Percentiles rank a stretch among this genome's conserved stretches.
Evolutionary conservation across 2,329 filamentous ascomycete genomes (phyloP).

Genomic region (Ophiostoma himal-ulmi): DNA sequence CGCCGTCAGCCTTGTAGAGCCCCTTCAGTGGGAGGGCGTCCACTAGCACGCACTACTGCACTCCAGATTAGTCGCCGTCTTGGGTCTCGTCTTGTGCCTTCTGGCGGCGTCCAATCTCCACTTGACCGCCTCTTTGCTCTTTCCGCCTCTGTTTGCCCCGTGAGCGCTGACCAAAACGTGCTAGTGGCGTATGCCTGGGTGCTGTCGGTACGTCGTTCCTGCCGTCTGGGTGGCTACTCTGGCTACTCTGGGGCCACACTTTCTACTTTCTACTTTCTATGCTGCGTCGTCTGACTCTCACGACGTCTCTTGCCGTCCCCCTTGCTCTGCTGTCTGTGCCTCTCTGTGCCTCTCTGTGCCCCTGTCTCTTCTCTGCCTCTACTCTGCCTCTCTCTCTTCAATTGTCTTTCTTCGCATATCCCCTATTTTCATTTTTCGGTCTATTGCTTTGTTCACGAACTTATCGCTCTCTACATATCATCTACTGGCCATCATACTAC

Average conservation of each 20-base stretch:
- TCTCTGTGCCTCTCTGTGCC: not conserved
- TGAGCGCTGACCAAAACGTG: not conserved
- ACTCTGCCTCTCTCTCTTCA: not conserved
- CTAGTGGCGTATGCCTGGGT: not conserved
- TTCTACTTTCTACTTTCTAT: not conserved
- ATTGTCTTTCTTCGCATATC: not conserved
- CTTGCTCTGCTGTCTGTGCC: not conserved
- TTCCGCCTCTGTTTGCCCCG: not conserved
- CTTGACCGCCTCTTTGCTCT: not conserved
- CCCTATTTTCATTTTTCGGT: not conserved
- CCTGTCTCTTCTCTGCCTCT: not conserved
- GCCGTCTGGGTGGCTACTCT: not conserved
- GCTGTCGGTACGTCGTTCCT: not conserved
- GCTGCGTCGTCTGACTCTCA: constrained; percentile 16
- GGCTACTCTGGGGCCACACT: not conserved
- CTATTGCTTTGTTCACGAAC: not conserved
- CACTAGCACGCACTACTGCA: not conserved
- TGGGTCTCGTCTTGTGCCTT: not conserved
- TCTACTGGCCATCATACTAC: not conserved
- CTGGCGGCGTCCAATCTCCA: not conserved
- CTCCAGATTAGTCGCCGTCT: constrained; percentile 2
- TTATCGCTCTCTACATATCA: constrained; percentile 1
- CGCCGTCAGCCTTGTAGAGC: constrained; percentile 20
- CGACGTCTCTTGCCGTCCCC: not conserved
- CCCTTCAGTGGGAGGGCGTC: not conserved